phyloP scores from a whole-genome alignment of 148 eudicot genomes.

The Nyssa sinensis region DNA sequence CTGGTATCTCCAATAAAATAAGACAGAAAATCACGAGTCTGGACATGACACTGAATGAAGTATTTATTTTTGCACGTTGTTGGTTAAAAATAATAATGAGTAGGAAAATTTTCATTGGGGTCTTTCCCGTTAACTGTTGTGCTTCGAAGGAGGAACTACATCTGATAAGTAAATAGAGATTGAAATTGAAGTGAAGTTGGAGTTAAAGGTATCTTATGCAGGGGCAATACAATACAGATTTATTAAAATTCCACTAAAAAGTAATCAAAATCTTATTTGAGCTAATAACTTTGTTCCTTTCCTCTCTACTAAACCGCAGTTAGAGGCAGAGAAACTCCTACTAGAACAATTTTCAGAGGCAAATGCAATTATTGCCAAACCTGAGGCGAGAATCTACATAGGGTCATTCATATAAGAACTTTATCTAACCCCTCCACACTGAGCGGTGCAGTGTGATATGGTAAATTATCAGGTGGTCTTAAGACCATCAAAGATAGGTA shows the following conservation, averaged over 20 bases:
- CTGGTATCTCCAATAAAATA: conserved; percentile 28
- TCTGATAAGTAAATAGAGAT: not conserved
- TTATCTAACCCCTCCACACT: no score
- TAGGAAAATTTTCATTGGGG: not conserved
- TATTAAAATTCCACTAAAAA: no score
- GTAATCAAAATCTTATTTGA: not conserved
- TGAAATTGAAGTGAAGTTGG: not conserved
- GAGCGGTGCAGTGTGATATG: not conserved
- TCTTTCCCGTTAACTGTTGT: not conserved
- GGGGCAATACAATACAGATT: not conserved
- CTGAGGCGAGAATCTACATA: not conserved
- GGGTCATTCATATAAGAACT: no score
- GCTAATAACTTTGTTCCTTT: not conserved
- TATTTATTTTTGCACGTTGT: not conserved
- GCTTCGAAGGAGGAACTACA: not conserved
- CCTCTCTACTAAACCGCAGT: not conserved
- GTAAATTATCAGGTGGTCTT: not conserved
- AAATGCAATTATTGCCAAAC: not conserved
- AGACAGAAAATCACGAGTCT: conserved; percentile 4
- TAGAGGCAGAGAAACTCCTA: no score
- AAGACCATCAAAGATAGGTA: not conserved
- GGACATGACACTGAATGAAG: not conserved
- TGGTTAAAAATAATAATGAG: not conserved
- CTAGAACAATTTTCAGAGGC: not conserved
- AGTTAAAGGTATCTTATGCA: not conserved